Conservation (phyloP, 345 rosid genomes). For the Lagerstroemia speciosa region DNA sequence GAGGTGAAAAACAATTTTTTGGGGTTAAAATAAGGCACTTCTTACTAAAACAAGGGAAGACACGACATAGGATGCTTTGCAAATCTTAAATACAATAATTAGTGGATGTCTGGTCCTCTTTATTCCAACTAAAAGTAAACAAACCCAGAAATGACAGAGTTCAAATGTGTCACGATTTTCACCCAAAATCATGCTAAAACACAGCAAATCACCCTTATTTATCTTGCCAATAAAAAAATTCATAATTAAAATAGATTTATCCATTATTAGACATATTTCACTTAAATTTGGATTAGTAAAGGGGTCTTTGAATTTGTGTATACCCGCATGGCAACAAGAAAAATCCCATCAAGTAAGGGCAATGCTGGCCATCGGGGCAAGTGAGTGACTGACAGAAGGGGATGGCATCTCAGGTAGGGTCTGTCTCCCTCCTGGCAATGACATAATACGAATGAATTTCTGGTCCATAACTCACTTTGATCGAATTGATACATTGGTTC, state of each 20-base stretch:
- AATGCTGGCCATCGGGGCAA: neutral
- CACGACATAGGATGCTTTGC: constrained; percentile 7
- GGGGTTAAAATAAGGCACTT: neutral
- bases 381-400: neutral
- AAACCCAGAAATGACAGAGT: constrained; percentile 7
- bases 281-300: too few species aligned
- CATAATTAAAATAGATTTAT: too few species aligned
- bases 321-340: too few species aligned
- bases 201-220: too few species aligned
- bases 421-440: too few species aligned
- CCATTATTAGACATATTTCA: too few species aligned
- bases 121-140: neutral
- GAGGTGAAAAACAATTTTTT: neutral
- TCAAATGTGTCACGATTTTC: constrained; percentile 2
- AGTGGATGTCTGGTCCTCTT: neutral
- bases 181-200: constrained; percentile 15
- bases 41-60: constrained; percentile 5
- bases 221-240: too few species aligned
- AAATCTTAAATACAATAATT: neutral
- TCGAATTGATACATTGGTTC: too few species aligned
- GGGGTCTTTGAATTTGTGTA: too few species aligned
- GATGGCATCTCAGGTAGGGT: neutral
- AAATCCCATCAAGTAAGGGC: neutral
- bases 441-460: too few species aligned
- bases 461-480: too few species aligned